Evolutionary conservation across 2,329 filamentous ascomycete species (phyloP).

Genomic region (Trematosphaeria pertusa): DNA sequence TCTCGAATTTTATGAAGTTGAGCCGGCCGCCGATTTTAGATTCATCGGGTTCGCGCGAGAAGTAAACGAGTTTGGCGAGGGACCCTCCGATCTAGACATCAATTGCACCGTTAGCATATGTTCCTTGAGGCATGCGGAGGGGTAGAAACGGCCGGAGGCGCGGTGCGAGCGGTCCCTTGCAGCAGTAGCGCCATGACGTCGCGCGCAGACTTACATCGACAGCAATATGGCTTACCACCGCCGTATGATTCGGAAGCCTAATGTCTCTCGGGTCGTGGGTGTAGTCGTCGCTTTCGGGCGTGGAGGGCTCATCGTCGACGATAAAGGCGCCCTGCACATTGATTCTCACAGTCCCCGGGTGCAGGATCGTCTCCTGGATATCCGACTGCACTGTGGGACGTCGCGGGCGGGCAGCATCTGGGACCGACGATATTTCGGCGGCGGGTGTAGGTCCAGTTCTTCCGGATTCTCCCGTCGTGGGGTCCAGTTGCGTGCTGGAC

Average conservation of each 20-base stretch:
- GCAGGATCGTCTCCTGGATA: constrained; percentile 61
- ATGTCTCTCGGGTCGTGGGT: constrained; percentile 88
- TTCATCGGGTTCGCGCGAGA: constrained; percentile 84
- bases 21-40: constrained; percentile 84
- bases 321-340: constrained; percentile 98
- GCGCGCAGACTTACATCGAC: constrained; percentile 75
- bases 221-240: constrained; percentile 94
- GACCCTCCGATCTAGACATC: constrained; percentile 84
- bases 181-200: constrained; percentile 17
- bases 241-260: constrained; percentile 92
- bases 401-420: constrained; percentile 30
- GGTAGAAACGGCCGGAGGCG: background rate
- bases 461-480: constrained; percentile 42
- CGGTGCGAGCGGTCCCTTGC: background rate
- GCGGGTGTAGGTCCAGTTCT: constrained; percentile 6
- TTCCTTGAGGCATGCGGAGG: background rate
- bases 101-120: constrained; percentile 25
- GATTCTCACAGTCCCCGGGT: constrained; percentile 80
- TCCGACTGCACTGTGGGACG: constrained; percentile 46
- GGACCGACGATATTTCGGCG: constrained; percentile 10
- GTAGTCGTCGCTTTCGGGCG: constrained; percentile 59
- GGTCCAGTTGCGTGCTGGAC: constrained; percentile 29
- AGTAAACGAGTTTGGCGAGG: constrained; percentile 95
- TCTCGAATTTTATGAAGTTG: constrained; percentile 97
- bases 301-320: constrained; percentile 73